Percentiles rank a stretch among this genome's conserved stretches.
Evolutionary conservation across 192 early-diverging fungal genomes (phyloP).

Genomic region (Backusella psychrophila): DNA sequence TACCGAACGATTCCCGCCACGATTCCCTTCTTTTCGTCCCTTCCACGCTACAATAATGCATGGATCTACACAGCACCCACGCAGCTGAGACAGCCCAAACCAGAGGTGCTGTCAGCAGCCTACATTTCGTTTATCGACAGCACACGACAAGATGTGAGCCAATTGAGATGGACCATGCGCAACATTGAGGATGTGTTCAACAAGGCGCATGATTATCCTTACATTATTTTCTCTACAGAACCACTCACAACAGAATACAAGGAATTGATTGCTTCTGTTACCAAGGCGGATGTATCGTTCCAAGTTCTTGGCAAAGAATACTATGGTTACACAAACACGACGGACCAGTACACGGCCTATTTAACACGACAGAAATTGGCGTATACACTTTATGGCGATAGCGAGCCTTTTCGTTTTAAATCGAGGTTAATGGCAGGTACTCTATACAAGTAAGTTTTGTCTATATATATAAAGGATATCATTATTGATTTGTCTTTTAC

Average conservation of each 20-base stretch:
- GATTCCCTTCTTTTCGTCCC: not conserved
- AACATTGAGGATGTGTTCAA: constrained; percentile 38
- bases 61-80: not conserved
- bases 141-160: constrained; percentile 3
- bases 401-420: constrained; percentile 40
- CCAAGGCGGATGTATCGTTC: constrained; percentile 25
- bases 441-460: constrained; percentile 36
- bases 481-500: constrained; percentile 51
- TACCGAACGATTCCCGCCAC: not conserved
- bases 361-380: constrained; percentile 22
- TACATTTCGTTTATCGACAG: constrained; percentile 25
- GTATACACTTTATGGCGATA: constrained; percentile 28
- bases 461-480: constrained; percentile 1
- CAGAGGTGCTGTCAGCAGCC: constrained; percentile 13
- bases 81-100: not conserved
- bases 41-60: not conserved
- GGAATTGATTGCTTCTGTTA: constrained; percentile 18
- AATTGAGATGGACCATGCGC: constrained; percentile 26
- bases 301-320: constrained; percentile 17
- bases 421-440: constrained; percentile 41
- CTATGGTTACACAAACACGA: constrained; percentile 23
- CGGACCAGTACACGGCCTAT: constrained; percentile 23
- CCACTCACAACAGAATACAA: constrained; percentile 31
- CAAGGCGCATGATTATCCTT: constrained; percentile 25
- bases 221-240: constrained; percentile 33